Evolutionary conservation across 495 filamentous ascomycete genomes (phyloP), one percentile per base, ranked within the genome.

Genomic region (Lasiosphaeriaceae sp.): DNA sequence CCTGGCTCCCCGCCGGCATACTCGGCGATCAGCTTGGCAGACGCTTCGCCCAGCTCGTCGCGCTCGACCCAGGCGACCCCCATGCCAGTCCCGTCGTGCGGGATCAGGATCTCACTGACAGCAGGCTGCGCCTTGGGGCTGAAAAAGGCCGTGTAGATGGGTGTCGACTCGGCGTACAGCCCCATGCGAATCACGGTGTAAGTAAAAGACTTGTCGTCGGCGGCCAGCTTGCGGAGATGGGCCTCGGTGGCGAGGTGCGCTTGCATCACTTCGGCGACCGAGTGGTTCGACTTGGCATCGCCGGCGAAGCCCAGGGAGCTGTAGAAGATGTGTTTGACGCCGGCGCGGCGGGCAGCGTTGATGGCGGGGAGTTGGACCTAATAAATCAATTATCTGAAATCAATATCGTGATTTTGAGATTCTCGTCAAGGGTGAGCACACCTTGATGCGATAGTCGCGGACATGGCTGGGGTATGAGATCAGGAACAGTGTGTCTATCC

Each of bases 91-190:
- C 79, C 80, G 19, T 75, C 63, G 54, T 82, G 80, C 34, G 80
- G 80, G 52, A 84, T 78, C 1, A 65, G 64, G 8, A 84, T 72
- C 57, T 81, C 75, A 11, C 26, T 46, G 5, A 24, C 47, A 7
- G 21, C 34, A 11, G 34, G 11, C 16, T 64, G 54, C 5, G 35
- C 48, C 2, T 59, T 52, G 0, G 72, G 64, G 46, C 81, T 73
- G 58, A 83, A 84, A 68, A 85, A 86, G 0, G 81, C 79, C 1
- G 85, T 82, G 65, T 90, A 90, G 57, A 89, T 76, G 12, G 85
- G 85, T 74, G 81, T 88, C 5, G 80, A 84, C 69, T 88, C 84
- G 9, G 78, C 77, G 60, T 89, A 90, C 26, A 89, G 56, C 0
- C 86, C 87, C 69, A 86, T 82, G 2, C 87, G 75, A 24, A 88